Evolutionary conservation across 2,329 filamentous ascomycete species (phyloP).

Genomic region (Fusarium sp.): DNA sequence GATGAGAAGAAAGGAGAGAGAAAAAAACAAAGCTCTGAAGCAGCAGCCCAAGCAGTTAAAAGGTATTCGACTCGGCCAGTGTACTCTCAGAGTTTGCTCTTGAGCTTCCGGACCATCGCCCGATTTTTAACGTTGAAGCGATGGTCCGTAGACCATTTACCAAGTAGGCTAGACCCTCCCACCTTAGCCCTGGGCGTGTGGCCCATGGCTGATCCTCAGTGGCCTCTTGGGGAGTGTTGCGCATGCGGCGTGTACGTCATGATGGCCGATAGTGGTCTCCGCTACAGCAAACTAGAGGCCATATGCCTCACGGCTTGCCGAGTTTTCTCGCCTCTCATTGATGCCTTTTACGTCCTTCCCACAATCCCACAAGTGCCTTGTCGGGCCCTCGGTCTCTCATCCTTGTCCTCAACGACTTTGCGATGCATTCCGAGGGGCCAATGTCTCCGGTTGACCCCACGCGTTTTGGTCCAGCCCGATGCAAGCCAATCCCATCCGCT

Average conservation of each 20-base stretch:
- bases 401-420: slow-evolving; percentile 29
- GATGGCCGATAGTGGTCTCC: slow-evolving; percentile 40
- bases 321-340: slow-evolving; percentile 41
- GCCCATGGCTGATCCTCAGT: slow-evolving; percentile 42
- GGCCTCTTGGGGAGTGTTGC: slow-evolving; percentile 42
- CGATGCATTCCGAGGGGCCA: slow-evolving; percentile 28
- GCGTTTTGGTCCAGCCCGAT: slow-evolving; percentile 21
- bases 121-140: slow-evolving; percentile 45
- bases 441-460: slow-evolving; percentile 38
- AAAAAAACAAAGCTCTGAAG: slow-evolving; percentile 14
- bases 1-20: slow-evolving; percentile 31
- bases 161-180: slow-evolving; percentile 39
- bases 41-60: slow-evolving; percentile 42
- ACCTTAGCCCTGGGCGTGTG: slow-evolving; percentile 45
- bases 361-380: slow-evolving; percentile 23
- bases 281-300: slow-evolving; percentile 36
- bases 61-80: slow-evolving; percentile 22
- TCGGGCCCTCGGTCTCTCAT: slow-evolving; percentile 35
- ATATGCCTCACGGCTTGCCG: slow-evolving; percentile 36
- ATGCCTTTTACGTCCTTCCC: slow-evolving; percentile 37
- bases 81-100: slow-evolving; percentile 39
- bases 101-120: slow-evolving; percentile 49
- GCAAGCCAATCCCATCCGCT: slow-evolving; percentile 31
- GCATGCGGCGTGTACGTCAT: slow-evolving; percentile 49
- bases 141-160: slow-evolving; percentile 48